phyloP scores from a whole-genome alignment of 768 basidiomycete species.

The Coprinellus micaceus region DNA sequence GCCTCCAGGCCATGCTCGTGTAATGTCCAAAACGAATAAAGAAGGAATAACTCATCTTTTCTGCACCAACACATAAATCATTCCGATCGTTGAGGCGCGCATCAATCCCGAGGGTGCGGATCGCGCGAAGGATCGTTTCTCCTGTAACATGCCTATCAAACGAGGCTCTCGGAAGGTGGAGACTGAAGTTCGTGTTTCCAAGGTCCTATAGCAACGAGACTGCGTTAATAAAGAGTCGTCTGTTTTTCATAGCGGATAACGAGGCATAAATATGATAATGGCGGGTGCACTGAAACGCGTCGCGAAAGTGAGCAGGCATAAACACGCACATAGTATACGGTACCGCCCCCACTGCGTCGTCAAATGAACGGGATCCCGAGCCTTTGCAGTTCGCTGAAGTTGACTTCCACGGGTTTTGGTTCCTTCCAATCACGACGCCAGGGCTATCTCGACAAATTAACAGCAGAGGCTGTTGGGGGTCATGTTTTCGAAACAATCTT shows the following conservation, averaged over 20 bases:
- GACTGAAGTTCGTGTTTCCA: slow-evolving; percentile 96
- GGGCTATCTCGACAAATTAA: slow-evolving; percentile 85
- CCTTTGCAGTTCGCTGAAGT: slow-evolving; percentile 54
- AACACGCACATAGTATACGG: slow-evolving; percentile 85
- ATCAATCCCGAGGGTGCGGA: slow-evolving; percentile 69
- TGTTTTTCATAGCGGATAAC: background rate
- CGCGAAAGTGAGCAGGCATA: background rate
- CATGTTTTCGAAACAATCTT: slow-evolving; percentile 67
- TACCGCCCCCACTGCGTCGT: slow-evolving; percentile 88
- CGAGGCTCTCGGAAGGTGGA: slow-evolving; percentile 76
- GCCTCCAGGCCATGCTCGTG: background rate
- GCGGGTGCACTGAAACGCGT: background rate
- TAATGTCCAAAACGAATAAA: background rate
- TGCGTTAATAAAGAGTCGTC: background rate
- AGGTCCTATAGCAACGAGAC: slow-evolving; percentile 59
- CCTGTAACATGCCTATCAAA: slow-evolving; percentile 83
- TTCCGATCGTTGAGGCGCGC: slow-evolving; percentile 86
- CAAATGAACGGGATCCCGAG: slow-evolving; percentile 71
- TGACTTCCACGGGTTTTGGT: slow-evolving; percentile 99
- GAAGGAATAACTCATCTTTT: slow-evolving; percentile 77
- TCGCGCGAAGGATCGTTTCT: slow-evolving; percentile 70
- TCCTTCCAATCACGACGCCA: slow-evolving; percentile 90
- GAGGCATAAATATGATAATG: background rate
- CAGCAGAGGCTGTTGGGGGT: slow-evolving; percentile 64
- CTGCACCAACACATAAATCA: slow-evolving; percentile 77